Conservation (phyloP, 1,139 yeast species). For the Geotrichum armillariae region DNA sequence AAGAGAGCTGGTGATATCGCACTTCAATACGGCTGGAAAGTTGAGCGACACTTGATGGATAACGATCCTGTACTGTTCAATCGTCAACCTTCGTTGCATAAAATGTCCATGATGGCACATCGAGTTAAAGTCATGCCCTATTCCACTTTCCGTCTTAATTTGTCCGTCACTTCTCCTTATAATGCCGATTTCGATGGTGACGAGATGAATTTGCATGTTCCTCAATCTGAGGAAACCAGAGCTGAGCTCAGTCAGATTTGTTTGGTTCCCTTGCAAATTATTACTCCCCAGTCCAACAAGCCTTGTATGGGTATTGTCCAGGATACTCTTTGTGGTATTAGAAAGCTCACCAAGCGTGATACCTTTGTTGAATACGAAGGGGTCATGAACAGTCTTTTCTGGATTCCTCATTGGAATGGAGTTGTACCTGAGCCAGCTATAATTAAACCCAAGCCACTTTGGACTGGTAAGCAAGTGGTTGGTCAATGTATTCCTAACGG, state of each 20-base stretch:
- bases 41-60: constrained; percentile 97
- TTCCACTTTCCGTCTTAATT: constrained; percentile 92
- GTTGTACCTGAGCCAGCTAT: constrained; percentile 97
- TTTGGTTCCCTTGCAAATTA: constrained; percentile 96
- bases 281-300: constrained; percentile 96
- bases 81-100: constrained; percentile 98
- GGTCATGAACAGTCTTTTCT: constrained; percentile 92
- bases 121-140: constrained; percentile 98
- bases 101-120: constrained; percentile 99
- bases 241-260: constrained; percentile 94
- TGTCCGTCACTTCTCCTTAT: constrained; percentile 97
- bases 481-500: constrained; percentile 96
- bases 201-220: constrained; percentile 99
- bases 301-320: constrained; percentile 99
- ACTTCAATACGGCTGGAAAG: constrained; percentile 98
- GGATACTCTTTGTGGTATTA: constrained; percentile 95
- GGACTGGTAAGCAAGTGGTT: constrained; percentile 96
- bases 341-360: constrained; percentile 93
- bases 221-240: constrained; percentile 97
- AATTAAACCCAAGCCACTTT: constrained; percentile 88
- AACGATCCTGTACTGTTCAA: constrained; percentile 96
- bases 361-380: constrained; percentile 86
- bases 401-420: constrained; percentile 99
- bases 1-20: constrained; percentile 98
- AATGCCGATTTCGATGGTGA: constrained; percentile 99